A percentile compares a stretch with the other conserved stretches of the same genome.
Evolutionary conservation across 805 yeast genomes (phyloP).

Genomic region (Candida jianshihensis): DNA sequence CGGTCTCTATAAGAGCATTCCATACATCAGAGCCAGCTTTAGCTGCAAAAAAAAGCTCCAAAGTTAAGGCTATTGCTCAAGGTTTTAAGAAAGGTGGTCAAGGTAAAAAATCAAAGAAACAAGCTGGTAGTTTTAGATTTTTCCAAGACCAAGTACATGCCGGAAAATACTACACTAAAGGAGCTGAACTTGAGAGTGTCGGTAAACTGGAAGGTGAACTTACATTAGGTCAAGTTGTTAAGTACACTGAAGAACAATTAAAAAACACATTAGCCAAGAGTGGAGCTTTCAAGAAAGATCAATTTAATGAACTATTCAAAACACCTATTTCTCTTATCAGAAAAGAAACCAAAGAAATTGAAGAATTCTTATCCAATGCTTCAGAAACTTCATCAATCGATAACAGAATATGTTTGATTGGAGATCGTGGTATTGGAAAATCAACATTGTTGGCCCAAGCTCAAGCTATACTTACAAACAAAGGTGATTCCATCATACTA

Average conservation of each 20-base stretch:
- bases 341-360: constrained; percentile 35
- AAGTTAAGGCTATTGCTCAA: constrained; percentile 10
- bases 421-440: constrained; percentile 76
- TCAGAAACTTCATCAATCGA: constrained; percentile 24
- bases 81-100: constrained; percentile 13
- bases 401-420: constrained; percentile 53
- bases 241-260: constrained; percentile 34
- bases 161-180: constrained; percentile 23
- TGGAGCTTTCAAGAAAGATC: constrained; percentile 63
- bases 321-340: constrained; percentile 56
- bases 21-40: constrained; percentile 2
- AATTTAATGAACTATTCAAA: constrained; percentile 58
- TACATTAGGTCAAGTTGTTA: constrained; percentile 25
- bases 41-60: constrained; percentile 7
- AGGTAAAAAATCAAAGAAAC: constrained; percentile 8
- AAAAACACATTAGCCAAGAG: constrained; percentile 39
- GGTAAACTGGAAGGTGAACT: constrained; percentile 16
- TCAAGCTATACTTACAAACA: constrained; percentile 45
- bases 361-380: constrained; percentile 32
- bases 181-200: constrained; percentile 10
- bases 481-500: constrained; percentile 40
- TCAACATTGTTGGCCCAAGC: constrained; percentile 65
- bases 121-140: constrained; percentile 26
- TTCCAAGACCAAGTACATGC: constrained; percentile 27
- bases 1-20: constrained; percentile 1